phyloP scores from a whole-genome alignment of 2,329 filamentous ascomycete genomes.

The Hyphodiscus sp. region DNA sequence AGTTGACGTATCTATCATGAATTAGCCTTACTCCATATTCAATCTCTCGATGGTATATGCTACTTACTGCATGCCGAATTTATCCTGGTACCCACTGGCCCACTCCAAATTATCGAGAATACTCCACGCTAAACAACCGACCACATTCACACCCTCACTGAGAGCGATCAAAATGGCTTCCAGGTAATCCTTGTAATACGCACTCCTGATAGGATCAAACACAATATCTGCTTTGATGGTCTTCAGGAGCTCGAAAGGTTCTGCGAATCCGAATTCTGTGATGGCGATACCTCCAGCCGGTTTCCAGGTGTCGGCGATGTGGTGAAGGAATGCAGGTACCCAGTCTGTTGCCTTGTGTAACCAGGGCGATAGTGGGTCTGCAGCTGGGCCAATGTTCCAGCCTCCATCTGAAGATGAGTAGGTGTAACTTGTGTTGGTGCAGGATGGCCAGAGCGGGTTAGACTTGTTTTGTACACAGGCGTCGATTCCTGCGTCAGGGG shows the following conservation, averaged over 20 bases:
- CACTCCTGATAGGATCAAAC: slow-evolving; percentile 69
- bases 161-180: slow-evolving; percentile 59
- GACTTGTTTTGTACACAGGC: slow-evolving; percentile 30
- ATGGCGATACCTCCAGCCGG: slow-evolving; percentile 19
- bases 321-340: slow-evolving; percentile 21
- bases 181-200: slow-evolving; percentile 74
- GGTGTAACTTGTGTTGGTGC: slow-evolving; percentile 17
- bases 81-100: slow-evolving; percentile 34
- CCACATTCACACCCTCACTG: slow-evolving; percentile 72
- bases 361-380: slow-evolving; percentile 23
- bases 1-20: slow-evolving; percentile 31
- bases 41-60: not conserved
- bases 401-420: not conserved
- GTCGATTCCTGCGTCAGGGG: slow-evolving; percentile 34
- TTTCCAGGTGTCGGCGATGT: slow-evolving; percentile 24
- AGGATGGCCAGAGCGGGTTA: slow-evolving; percentile 18
- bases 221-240: slow-evolving; percentile 42
- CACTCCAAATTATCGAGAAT: slow-evolving; percentile 55
- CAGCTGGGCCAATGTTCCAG: slow-evolving; percentile 20
- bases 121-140: slow-evolving; percentile 81
- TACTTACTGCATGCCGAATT: slow-evolving; percentile 22
- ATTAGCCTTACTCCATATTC: slow-evolving; percentile 25
- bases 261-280: slow-evolving; percentile 24
- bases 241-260: slow-evolving; percentile 22
- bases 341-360: slow-evolving; percentile 22